Conservation (phyloP, 2,329 filamentous ascomycete genomes). For the Exophiala dermatitidis region DNA sequence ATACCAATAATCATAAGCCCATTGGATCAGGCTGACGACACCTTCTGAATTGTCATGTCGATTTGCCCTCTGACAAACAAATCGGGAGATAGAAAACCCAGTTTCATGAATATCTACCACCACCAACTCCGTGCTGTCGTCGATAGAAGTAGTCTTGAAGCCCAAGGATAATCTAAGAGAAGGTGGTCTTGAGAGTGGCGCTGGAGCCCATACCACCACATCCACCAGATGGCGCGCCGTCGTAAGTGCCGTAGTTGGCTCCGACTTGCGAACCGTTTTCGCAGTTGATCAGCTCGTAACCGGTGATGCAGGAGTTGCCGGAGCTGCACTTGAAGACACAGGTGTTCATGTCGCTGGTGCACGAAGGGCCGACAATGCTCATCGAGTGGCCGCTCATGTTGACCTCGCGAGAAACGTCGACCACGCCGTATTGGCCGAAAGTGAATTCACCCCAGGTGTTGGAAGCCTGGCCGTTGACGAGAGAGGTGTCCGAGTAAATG, state of each 20-base stretch:
- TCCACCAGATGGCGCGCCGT: constrained; percentile 21
- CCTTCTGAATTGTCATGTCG: no score
- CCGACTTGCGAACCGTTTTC: constrained; percentile 24
- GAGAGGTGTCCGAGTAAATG: constrained; percentile 21
- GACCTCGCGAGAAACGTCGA: constrained; percentile 26
- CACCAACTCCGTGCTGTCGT: neutral
- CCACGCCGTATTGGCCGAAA: constrained; percentile 23
- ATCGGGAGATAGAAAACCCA: neutral
- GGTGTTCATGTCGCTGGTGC: constrained; percentile 26
- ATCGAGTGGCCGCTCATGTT: constrained; percentile 27
- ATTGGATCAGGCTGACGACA: no score
- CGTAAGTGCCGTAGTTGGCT: constrained; percentile 24
- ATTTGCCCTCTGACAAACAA: neutral
- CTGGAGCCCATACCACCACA: constrained; percentile 26
- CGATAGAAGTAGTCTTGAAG: neutral
- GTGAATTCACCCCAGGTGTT: constrained; percentile 28
- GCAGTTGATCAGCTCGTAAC: constrained; percentile 26
- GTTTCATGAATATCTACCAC: neutral
- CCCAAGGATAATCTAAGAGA: constrained; percentile 7
- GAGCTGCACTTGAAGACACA: constrained; percentile 25
- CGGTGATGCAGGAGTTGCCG: constrained; percentile 19
- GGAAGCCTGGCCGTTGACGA: constrained; percentile 25
- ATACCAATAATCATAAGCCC: no score
- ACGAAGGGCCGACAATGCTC: constrained; percentile 23
- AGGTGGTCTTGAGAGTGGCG: constrained; percentile 22